A percentile compares a stretch with the other conserved stretches of the same genome.
phyloP scores from a whole-genome alignment of 371 early-diverging fungal species.

The Mucor saturninus region DNA sequence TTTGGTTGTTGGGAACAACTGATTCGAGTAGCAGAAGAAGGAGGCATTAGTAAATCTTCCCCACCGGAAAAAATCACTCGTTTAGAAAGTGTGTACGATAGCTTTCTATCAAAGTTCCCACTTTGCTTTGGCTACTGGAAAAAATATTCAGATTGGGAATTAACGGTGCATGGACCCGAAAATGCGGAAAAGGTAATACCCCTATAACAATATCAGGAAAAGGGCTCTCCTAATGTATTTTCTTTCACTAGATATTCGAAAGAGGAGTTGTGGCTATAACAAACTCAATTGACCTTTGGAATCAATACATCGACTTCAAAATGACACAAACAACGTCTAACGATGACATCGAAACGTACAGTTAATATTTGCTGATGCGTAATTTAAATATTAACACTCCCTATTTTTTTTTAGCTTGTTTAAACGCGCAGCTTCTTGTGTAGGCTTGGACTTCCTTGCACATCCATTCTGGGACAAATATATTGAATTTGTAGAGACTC shows the following conservation, averaged over 20 bases:
- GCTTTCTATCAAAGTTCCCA: constrained; percentile 69
- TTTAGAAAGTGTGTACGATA: constrained; percentile 61
- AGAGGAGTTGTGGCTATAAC: constrained; percentile 65
- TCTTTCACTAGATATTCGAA: constrained; percentile 59
- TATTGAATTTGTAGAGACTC: constrained; percentile 64
- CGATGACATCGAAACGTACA: constrained; percentile 60
- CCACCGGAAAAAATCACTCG: constrained; percentile 37
- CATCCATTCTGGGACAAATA: constrained; percentile 80
- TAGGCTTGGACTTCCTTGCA: constrained; percentile 70
- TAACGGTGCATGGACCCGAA: constrained; percentile 51
- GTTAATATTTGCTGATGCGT: neutral
- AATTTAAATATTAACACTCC: neutral
- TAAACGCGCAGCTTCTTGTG: constrained; percentile 64
- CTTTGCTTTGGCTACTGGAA: constrained; percentile 81
- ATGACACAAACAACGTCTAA: constrained; percentile 52
- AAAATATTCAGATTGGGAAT: constrained; percentile 71
- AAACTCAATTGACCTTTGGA: constrained; percentile 74
- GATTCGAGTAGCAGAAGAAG: constrained; percentile 58
- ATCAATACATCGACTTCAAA: constrained; percentile 66
- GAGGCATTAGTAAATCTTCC: constrained; percentile 49
- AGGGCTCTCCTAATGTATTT: neutral
- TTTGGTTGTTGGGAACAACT: constrained; percentile 67
- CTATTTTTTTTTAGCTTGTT: constrained; percentile 42
- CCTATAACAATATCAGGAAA: neutral
- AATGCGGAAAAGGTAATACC: constrained; percentile 60